Conservation (phyloP, 768 basidiomycete species). For the Pilatotrama ljubarskyi region DNA sequence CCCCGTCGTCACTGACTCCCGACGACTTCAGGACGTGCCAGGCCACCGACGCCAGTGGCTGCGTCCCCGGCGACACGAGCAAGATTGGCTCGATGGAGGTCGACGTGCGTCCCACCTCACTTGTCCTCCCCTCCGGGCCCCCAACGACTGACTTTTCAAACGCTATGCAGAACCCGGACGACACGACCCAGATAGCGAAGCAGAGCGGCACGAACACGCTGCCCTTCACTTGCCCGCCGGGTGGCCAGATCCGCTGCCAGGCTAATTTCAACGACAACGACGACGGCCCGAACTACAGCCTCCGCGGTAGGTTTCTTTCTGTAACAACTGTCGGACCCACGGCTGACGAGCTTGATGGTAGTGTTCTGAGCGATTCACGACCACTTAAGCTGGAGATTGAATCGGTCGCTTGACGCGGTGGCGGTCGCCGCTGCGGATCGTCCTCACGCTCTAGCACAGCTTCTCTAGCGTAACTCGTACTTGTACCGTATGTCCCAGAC, state of each 20-base stretch:
- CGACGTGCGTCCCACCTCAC: too few relatives aligned
- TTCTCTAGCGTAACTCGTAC: too few relatives aligned
- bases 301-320: conserved; percentile 3
- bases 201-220: conserved; percentile 2
- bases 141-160: too few relatives aligned
- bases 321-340: too few relatives aligned
- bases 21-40: conserved; percentile 1
- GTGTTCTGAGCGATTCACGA: too few relatives aligned
- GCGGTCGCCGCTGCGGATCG: too few relatives aligned
- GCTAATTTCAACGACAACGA: conserved; percentile 17
- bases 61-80: not conserved
- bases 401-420: too few relatives aligned
- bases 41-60: conserved; percentile 4
- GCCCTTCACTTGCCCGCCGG: conserved; percentile 9
- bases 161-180: conserved; percentile 7
- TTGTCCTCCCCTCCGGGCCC: too few relatives aligned
- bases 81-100: conserved; percentile 9
- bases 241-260: conserved; percentile 13
- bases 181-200: conserved; percentile 7
- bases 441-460: too few relatives aligned
- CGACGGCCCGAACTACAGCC: conserved; percentile 16
- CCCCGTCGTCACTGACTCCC: not conserved
- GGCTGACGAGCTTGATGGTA: too few relatives aligned
- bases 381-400: too few relatives aligned
- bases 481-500: too few relatives aligned